Evolutionary conservation across 2,329 filamentous ascomycete species (phyloP).

Genomic region (Mollisiaceae sp.): DNA sequence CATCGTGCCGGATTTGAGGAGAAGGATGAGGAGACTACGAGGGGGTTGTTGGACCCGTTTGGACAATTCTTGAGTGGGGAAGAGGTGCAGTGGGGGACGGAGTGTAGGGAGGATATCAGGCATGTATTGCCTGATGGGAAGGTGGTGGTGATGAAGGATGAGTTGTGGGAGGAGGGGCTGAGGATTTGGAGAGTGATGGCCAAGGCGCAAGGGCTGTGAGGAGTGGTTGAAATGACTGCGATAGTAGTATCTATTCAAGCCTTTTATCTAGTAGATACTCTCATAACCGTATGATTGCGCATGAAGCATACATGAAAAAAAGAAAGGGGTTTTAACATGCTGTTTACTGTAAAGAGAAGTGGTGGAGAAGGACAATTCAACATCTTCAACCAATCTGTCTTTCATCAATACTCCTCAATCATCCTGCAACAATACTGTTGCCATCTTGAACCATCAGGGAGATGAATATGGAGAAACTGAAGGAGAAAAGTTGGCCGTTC

Average conservation of each 20-base stretch:
- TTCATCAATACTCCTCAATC: too few relatives aligned
- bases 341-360: too few relatives aligned
- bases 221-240: not conserved
- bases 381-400: too few relatives aligned
- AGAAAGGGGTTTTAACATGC: too few relatives aligned
- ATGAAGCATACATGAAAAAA: too few relatives aligned
- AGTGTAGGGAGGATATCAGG: not conserved
- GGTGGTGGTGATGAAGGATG: slow-evolving; percentile 1
- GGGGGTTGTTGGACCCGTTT: not conserved
- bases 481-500: too few relatives aligned
- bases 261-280: too few relatives aligned
- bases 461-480: too few relatives aligned
- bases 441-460: too few relatives aligned
- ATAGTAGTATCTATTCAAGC: not conserved
- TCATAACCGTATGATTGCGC: too few relatives aligned
- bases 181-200: not conserved
- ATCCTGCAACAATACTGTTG: too few relatives aligned
- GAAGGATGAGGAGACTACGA: not conserved
- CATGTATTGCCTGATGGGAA: not conserved
- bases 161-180: not conserved
- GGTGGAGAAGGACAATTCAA: too few relatives aligned
- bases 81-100: not conserved
- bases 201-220: not conserved
- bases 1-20: not conserved
- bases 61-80: not conserved